Evolutionary conservation across 2,329 filamentous ascomycete genomes (phyloP).

Genomic region (Exophiala spinifera): DNA sequence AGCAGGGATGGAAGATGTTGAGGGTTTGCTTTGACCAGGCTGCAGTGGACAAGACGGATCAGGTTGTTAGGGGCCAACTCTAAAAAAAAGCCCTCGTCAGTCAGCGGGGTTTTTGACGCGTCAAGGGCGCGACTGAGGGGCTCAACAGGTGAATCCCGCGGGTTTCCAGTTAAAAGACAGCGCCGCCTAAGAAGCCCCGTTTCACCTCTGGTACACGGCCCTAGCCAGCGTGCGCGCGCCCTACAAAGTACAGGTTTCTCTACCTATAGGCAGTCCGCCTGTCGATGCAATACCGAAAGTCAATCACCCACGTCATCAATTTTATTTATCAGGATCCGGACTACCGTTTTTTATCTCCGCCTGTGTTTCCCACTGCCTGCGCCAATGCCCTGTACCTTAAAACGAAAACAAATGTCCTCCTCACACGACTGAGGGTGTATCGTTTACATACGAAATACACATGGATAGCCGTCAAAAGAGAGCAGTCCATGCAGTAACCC

Average conservation of each 20-base stretch:
- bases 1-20: constrained; percentile 2
- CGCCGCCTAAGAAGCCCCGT: too few species aligned
- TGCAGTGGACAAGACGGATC: constrained; percentile 2
- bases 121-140: constrained; percentile 4
- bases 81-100: not conserved
- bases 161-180: not conserved
- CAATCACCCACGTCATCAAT: too few species aligned
- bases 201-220: too few species aligned
- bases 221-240: too few species aligned
- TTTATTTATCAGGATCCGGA: too few species aligned
- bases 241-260: too few species aligned
- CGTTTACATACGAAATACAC: not conserved
- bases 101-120: not conserved
- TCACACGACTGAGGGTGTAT: not conserved
- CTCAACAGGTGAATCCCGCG: not conserved
- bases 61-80: not conserved
- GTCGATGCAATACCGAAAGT: too few species aligned
- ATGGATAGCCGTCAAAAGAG: constrained; percentile 21
- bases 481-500: constrained; percentile 16
- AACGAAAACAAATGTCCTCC: not conserved
- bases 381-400: not conserved
- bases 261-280: too few species aligned
- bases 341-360: too few species aligned
- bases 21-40: constrained; percentile 6
- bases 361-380: too few species aligned